A percentile compares a stretch with the other conserved stretches of the same genome.
Conservation (phyloP, 306 rosid genomes). For the Lathyrus sativus region DNA sequence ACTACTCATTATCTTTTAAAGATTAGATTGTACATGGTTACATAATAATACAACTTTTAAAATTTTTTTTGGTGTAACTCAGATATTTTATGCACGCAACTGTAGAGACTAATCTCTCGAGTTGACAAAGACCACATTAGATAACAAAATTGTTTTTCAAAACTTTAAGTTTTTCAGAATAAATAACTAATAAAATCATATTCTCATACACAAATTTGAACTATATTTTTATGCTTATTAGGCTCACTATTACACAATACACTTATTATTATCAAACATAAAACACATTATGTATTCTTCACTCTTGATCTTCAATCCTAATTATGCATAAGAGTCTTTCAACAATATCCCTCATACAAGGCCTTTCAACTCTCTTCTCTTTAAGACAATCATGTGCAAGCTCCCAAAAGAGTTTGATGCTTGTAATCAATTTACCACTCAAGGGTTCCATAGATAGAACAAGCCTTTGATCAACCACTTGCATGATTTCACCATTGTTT, state of each 20-base stretch:
- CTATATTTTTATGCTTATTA: background rate
- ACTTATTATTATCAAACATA: slow-evolving; percentile 25
- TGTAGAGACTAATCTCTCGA: no score
- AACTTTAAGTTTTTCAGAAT: no score
- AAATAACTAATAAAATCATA: no score
- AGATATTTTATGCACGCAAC: no score
- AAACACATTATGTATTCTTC: slow-evolving; percentile 25
- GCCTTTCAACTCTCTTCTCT: slow-evolving; percentile 87
- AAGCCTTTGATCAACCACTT: slow-evolving; percentile 65
- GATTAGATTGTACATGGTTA: slow-evolving; percentile 32
- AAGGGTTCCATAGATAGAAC: slow-evolving; percentile 40
- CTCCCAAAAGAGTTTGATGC: slow-evolving; percentile 64
- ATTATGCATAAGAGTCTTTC: slow-evolving; percentile 64
- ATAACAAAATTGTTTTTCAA: no score
- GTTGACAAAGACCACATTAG: no score
- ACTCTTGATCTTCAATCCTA: slow-evolving; percentile 50
- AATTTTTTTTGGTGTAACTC: no score
- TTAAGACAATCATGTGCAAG: slow-evolving; percentile 78
- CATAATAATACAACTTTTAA: background rate
- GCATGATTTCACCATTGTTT: slow-evolving; percentile 51
- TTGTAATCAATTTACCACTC: slow-evolving; percentile 40
- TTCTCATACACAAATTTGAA: background rate
- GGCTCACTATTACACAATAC: slow-evolving; percentile 18
- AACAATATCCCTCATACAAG: slow-evolving; percentile 76
- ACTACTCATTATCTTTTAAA: slow-evolving; percentile 30